A percentile compares a stretch with the other conserved stretches of the same genome.
Evolutionary conservation across 2,329 filamentous ascomycete species (phyloP).

Genomic region (Cladophialophora psammophila): DNA sequence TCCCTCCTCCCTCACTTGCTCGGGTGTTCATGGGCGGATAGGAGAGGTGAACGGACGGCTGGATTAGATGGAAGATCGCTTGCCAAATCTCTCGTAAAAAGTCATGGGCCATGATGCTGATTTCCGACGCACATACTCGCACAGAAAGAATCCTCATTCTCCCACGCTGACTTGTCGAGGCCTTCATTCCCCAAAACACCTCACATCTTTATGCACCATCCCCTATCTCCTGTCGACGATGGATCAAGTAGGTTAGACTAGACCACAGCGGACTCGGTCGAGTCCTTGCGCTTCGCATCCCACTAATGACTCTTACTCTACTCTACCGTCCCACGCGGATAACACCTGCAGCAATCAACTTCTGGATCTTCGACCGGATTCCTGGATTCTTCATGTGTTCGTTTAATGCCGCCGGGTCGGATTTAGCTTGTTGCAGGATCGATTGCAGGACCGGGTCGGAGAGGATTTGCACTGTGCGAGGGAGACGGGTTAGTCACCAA

Average conservation of each 20-base stretch:
- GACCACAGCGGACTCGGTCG: background rate
- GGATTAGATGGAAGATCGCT: background rate
- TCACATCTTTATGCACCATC: too few species aligned
- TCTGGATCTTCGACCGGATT: slow-evolving; percentile 89
- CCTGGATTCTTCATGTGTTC: slow-evolving; percentile 96
- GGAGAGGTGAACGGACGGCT: background rate
- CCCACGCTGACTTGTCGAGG: too few species aligned
- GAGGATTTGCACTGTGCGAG: slow-evolving; percentile 56
- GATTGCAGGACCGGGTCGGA: slow-evolving; percentile 98
- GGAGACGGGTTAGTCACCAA: slow-evolving; percentile 10
- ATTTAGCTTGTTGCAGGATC: slow-evolving; percentile 95
- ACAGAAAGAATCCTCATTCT: background rate
- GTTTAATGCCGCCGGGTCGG: slow-evolving; percentile 86
- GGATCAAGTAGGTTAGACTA: too few species aligned
- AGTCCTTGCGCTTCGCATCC: background rate
- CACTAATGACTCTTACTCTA: background rate
- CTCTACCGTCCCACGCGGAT: slow-evolving; percentile 73
- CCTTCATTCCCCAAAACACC: too few species aligned
- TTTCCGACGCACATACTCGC: background rate
- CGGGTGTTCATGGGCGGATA: too few species aligned
- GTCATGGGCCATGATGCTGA: slow-evolving; percentile 8
- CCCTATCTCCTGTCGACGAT: too few species aligned
- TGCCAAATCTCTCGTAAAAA: background rate
- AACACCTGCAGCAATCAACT: slow-evolving; percentile 89
- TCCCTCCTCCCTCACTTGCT: too few species aligned